Conservation (phyloP, 2,329 filamentous ascomycete genomes). For the Trichoderma guizhouense region DNA sequence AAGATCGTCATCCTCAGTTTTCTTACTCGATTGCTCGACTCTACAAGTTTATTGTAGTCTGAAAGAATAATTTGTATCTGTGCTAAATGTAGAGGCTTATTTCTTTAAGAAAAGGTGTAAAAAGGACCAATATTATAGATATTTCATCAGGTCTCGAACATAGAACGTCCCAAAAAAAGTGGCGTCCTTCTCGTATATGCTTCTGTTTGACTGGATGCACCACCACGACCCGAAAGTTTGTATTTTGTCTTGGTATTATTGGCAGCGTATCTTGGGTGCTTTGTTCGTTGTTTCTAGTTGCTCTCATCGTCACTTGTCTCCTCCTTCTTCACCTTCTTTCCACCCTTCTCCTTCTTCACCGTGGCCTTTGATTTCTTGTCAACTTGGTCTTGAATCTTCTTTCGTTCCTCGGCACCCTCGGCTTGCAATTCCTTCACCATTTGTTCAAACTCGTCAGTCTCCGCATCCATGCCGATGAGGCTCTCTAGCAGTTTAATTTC, state of each 20-base stretch:
- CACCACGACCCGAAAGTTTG: no score
- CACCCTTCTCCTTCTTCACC: slow-evolving; percentile 34
- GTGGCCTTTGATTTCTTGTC: slow-evolving; percentile 68
- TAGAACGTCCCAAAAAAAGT: no score
- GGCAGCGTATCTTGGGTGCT: neutral
- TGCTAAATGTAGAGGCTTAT: no score
- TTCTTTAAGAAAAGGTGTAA: no score
- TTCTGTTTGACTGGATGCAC: no score
- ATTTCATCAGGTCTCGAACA: no score
- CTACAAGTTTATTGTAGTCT: no score
- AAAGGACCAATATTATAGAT: no score
- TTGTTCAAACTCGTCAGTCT: slow-evolving; percentile 66
- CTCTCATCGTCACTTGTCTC: slow-evolving; percentile 33
- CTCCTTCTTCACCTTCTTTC: slow-evolving; percentile 33
- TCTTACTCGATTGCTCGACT: no score
- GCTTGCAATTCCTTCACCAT: slow-evolving; percentile 64
- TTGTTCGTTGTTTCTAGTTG: slow-evolving; percentile 24
- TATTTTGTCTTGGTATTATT: neutral
- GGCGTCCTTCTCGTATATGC: no score
- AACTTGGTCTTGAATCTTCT: slow-evolving; percentile 73
- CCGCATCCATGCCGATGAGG: slow-evolving; percentile 77
- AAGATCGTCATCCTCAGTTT: no score
- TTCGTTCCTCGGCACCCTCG: slow-evolving; percentile 67
- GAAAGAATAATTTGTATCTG: no score
- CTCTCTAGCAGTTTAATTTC: slow-evolving; percentile 95